These are phyloP conservation scores for Aspergillus sp. DNA, from an alignment of 2,329 filamentous ascomycete species.

Conservation along the genomic window DNA sequence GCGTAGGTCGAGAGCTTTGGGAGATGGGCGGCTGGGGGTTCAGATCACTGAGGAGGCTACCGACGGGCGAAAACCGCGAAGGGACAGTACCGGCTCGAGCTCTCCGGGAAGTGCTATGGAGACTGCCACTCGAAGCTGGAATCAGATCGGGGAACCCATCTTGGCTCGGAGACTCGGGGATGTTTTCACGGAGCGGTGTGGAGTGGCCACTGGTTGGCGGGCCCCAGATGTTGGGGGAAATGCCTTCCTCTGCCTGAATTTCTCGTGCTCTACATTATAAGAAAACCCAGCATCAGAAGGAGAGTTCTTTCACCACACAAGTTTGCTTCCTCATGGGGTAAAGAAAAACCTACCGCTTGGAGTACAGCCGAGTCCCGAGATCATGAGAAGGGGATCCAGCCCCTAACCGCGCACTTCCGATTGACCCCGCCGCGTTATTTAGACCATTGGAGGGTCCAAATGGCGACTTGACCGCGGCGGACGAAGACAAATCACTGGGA, in stretches of 20 bases:
- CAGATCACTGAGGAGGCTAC: slow-evolving; percentile 51
- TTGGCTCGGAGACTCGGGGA: slow-evolving; percentile 85
- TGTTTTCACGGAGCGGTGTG: slow-evolving; percentile 91
- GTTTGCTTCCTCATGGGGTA: background rate
- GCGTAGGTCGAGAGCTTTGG: slow-evolving; percentile 77
- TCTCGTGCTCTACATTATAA: slow-evolving; percentile 66
- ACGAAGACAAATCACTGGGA: slow-evolving; percentile 64
- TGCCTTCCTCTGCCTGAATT: slow-evolving; percentile 92
- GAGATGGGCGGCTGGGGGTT: slow-evolving; percentile 56
- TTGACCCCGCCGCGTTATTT: slow-evolving; percentile 44
- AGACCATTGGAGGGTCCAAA: slow-evolving; percentile 63
- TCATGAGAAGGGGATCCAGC: slow-evolving; percentile 96
- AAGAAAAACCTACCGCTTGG: slow-evolving; percentile 68
- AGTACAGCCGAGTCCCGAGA: slow-evolving; percentile 71
- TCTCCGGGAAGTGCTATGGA: slow-evolving; percentile 64
- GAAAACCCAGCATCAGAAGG: background rate
- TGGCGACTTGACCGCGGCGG: slow-evolving; percentile 61
- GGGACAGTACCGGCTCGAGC: slow-evolving; percentile 93
- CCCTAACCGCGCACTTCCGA: slow-evolving; percentile 63
- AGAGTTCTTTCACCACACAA: background rate
- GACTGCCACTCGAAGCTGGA: slow-evolving; percentile 58
- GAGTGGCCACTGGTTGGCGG: slow-evolving; percentile 95
- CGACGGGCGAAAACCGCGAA: slow-evolving; percentile 79
- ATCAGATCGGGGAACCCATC: slow-evolving; percentile 92
- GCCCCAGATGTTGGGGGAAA: slow-evolving; percentile 76